Base-by-base conservation (phyloP, 2,329 filamentous ascomycete genomes). In the Aureobasidium subglaciale region DNA sequence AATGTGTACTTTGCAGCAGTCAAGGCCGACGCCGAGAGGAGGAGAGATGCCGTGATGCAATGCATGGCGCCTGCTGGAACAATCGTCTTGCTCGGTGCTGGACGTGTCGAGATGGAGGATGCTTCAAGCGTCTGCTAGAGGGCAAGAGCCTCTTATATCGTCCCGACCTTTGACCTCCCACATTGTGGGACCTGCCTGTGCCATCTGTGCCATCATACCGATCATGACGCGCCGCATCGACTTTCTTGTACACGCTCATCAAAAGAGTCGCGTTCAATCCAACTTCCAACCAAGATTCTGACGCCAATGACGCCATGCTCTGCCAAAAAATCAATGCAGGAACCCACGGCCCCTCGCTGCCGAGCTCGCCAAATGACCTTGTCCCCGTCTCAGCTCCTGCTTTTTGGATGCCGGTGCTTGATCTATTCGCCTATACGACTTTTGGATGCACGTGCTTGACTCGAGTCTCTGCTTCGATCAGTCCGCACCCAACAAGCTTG, bases 1-100 rank as follows among this genome's bases (percentile, higher is more conserved):
- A 78, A 78, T 1, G 65, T 64, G 57, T 74, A 76, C 34, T 53
- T 54, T 24, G 56, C 56, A 15, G 40, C 30, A 9, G 48, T 22
- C 27, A 54, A 32, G 25, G 48, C 56, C 42, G 56, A 46, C 5
- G 45, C 37, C 30, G 55, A 56, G n/a, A 56, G 55, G 13, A 56
- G 29, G 13, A 56, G 37, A 16, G 40, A 29, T 29, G 55, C 25
- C 30, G 55, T 45, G 46, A 30, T 10, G 6, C 42, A 56, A 15
- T 34, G 54, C 54, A 56, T 56, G 5, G 8, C 42, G 24, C 22
- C 11, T 30, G 25, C 35, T 30, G 20, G 18, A 13, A 15, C 40
- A 2, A 24, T 24, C n/a, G n/a, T n/a, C n/a, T n/a, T n/a, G n/a
- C n/a, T n/a, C n/a, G n/a, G n/a, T n/a, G n/a, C n/a, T n/a, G n/a